Base-by-base conservation (phyloP, 164 flowering plant genomes). In the Dillenia turbinata region DNA sequence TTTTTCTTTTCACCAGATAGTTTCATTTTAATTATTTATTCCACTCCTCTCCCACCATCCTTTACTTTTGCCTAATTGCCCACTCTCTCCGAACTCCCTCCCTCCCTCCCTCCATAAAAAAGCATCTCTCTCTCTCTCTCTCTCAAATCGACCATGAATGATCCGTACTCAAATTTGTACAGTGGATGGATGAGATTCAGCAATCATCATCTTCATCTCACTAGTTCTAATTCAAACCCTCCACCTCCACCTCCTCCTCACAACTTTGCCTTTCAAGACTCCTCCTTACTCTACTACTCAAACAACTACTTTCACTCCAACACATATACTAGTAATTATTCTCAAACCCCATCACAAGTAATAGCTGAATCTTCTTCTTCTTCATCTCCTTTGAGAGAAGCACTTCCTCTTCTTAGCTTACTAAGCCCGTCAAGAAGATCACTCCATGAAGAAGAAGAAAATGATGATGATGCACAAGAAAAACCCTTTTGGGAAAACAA, bases 371-470 rank as follows among this genome's bases (percentile, higher is more conserved):
- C 40, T 33, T 33, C 40, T 33, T 33, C 40, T 33, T 33, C 81
- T 9, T 80, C 87, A 2, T 81, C 87, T 69, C 88, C 88, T 46
- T 63, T 79, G 9, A 75, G 69, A 67, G 81, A 81, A 74, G 79
- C 85, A 51, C 75, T 81, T 5, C 85, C 88, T 15, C 79, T 83
- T 9, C 64, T 81, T 1, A 62, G 64, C 66, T 57, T 33, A 33
- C 40, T 78, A 13, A 74, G 64, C 66, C 83, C 86, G 8, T 50
- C 70, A 61, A 73, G 59, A 59, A 33, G 7, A 33, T 5, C 40
- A 33, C 40, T 33, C 6, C 40, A 33, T 33, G 40, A 33, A 33
- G 40, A 33, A 33, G 40, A 33, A 33, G 40, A 33, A 33, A 6
- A 67, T 22, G 51, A 56, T n/a, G 63, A 64, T 14, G 52, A 66